Evolutionary conservation across 2,329 filamentous ascomycete genomes (phyloP).

Genomic region (Pezicula radicicola): DNA sequence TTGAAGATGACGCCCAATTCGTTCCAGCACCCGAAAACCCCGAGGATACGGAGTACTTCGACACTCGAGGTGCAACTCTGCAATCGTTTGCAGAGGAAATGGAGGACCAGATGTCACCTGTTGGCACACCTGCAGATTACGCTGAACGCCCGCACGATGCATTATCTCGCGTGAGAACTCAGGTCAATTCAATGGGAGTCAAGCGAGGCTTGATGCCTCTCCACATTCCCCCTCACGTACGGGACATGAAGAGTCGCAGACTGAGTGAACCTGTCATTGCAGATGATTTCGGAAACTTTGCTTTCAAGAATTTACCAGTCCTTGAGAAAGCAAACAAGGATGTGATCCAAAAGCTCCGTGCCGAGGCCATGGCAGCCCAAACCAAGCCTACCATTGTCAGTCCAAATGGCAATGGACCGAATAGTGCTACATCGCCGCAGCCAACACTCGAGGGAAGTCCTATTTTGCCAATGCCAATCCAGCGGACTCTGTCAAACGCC

Average conservation of each 20-base stretch:
- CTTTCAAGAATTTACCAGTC: constrained; percentile 95
- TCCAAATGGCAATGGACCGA: constrained; percentile 13
- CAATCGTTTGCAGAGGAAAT: constrained; percentile 93
- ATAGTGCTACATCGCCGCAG: constrained; percentile 50
- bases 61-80: constrained; percentile 84
- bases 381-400: constrained; percentile 40
- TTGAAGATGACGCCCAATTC: constrained; percentile 96
- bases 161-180: constrained; percentile 80
- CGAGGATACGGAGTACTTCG: constrained; percentile 98
- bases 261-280: constrained; percentile 84
- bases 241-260: constrained; percentile 81
- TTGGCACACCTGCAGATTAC: constrained; percentile 71
- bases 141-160: constrained; percentile 92
- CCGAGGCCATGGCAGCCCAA: constrained; percentile 76
- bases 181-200: constrained; percentile 69
- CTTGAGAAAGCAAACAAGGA: constrained; percentile 98
- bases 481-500: constrained; percentile 78
- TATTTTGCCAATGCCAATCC: constrained; percentile 73
- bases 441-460: constrained; percentile 82
- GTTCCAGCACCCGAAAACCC: constrained; percentile 89
- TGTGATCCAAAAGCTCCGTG: constrained; percentile 91
- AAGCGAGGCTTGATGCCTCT: constrained; percentile 93
- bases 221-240: constrained; percentile 93
- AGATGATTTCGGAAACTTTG: constrained; percentile 95
- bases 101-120: constrained; percentile 80